A percentile compares a stretch with the other conserved stretches of the same genome.
Conservation (phyloP, 164 flowering plant genomes). For the Taxillus chinensis region DNA sequence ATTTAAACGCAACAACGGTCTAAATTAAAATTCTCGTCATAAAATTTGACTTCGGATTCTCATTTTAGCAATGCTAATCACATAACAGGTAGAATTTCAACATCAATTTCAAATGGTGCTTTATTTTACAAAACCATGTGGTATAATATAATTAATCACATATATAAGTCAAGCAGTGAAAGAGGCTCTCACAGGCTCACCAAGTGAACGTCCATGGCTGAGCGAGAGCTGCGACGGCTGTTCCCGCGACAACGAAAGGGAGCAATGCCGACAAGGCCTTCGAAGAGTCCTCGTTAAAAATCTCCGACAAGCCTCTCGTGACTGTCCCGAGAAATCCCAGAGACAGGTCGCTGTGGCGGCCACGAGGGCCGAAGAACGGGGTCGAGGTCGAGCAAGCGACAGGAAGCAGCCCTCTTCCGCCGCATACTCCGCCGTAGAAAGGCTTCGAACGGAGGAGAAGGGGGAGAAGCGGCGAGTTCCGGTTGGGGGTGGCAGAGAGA, state of each 20-base stretch:
- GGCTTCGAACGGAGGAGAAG: background rate
- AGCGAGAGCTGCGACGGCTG: conserved; percentile 69
- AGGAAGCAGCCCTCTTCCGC: conserved; percentile 12
- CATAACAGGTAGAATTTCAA: no score
- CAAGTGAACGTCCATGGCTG: conserved; percentile 79
- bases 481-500: background rate
- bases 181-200: conserved; percentile 16
- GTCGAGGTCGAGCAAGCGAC: conserved; percentile 40
- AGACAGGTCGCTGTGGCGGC: conserved; percentile 50
- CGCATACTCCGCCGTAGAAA: conserved; percentile 14
- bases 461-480: background rate
- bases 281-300: conserved; percentile 35
- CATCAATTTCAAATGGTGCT: no score
- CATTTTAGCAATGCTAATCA: no score
- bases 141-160: no score
- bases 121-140: no score
- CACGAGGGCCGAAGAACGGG: conserved; percentile 41
- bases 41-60: no score
- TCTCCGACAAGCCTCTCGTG: conserved; percentile 12
- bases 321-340: conserved; percentile 37
- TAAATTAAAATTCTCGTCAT: no score
- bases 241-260: conserved; percentile 79
- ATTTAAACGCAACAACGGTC: no score
- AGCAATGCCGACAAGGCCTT: conserved; percentile 69
- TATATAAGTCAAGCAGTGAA: no score